phyloP scores from a whole-genome alignment of 2,329 filamentous ascomycete species.

The Sporothrix schenckii region DNA sequence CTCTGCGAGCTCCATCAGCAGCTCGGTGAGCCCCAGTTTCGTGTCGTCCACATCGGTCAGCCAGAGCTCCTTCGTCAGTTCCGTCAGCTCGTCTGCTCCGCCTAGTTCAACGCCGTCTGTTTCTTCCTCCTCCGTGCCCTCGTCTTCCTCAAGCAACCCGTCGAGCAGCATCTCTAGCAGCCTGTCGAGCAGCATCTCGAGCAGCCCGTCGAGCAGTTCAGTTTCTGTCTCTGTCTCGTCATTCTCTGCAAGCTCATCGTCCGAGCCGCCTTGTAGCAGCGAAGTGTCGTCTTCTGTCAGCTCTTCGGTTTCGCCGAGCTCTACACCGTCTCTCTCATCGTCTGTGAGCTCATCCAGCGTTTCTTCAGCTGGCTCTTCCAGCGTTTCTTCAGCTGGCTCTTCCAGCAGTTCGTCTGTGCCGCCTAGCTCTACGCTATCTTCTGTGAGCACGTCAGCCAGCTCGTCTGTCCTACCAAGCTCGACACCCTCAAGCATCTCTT shows the following conservation, averaged over 20 bases:
- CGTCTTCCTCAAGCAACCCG: too few species aligned
- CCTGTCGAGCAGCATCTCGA: too few species aligned
- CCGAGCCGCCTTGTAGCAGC: constrained; percentile 2
- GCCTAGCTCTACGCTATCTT: background rate
- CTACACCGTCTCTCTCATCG: background rate
- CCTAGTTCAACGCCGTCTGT: too few species aligned
- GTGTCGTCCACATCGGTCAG: background rate
- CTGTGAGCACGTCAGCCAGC: background rate
- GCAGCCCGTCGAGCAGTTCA: too few species aligned
- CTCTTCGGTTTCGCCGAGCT: background rate
- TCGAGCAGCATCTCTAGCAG: too few species aligned
- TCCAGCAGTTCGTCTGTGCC: background rate
- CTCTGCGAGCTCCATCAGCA: background rate
- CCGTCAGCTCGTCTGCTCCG: too few species aligned
- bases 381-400: background rate
- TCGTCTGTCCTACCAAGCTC: background rate
- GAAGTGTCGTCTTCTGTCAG: background rate
- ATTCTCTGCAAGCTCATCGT: background rate
- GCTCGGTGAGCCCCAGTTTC: background rate
- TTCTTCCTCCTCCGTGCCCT: too few species aligned
- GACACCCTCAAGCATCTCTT: background rate
- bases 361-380: background rate
- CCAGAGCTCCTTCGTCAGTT: background rate
- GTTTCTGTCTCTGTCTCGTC: too few species aligned
- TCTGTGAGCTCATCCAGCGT: background rate